Percentiles rank a stretch among this genome's conserved stretches.
phyloP scores from a whole-genome alignment of 73 alveolate species.

The Blepharisma stoltei region DNA sequence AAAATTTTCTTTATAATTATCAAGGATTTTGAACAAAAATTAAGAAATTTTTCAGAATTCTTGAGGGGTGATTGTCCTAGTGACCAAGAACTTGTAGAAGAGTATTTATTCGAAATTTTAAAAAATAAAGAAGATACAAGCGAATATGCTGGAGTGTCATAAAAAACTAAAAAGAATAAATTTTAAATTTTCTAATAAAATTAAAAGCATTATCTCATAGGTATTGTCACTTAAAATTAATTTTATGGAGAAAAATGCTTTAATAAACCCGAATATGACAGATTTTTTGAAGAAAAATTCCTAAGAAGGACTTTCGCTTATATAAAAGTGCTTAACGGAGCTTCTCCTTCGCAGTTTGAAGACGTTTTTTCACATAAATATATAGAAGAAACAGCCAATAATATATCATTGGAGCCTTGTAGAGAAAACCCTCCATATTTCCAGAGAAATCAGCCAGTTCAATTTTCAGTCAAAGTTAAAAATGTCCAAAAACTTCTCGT shows the following conservation, averaged over 20 bases:
- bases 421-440: slow-evolving; percentile 48
- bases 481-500: slow-evolving; percentile 68
- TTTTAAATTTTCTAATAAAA: too few relatives aligned
- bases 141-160: background rate
- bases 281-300: slow-evolving; percentile 26
- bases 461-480: slow-evolving; percentile 66
- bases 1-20: background rate
- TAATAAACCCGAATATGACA: too few relatives aligned
- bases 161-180: too few relatives aligned
- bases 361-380: slow-evolving; percentile 23
- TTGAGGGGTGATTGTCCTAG: background rate
- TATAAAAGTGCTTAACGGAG: slow-evolving; percentile 38
- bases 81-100: background rate
- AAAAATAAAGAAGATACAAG: background rate
- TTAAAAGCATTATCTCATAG: too few relatives aligned
- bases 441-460: slow-evolving; percentile 65
- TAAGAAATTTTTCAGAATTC: background rate
- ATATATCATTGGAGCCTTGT: slow-evolving; percentile 29
- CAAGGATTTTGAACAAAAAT: background rate
- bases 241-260: too few relatives aligned
- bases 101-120: background rate
- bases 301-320: slow-evolving; percentile 29
- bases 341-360: background rate
- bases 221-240: too few relatives aligned
- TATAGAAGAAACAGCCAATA: slow-evolving; percentile 20